These are phyloP conservation scores for Debaryomyces udenii DNA, from an alignment of 1,139 yeast genomes.

Conservation along the genomic window DNA sequence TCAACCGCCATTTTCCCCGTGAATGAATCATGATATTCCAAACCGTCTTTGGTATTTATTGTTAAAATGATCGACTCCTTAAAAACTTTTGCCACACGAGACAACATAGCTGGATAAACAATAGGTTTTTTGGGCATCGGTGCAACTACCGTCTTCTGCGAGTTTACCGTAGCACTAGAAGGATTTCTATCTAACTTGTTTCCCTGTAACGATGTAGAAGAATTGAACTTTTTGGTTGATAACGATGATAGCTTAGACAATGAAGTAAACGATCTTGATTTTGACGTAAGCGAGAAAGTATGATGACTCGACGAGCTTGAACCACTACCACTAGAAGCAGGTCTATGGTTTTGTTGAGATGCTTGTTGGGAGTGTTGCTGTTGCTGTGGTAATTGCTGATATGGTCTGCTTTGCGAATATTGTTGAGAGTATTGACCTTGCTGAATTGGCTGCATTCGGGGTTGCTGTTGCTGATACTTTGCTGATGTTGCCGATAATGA, in stretches of 20 bases:
- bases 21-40: conserved; percentile 91
- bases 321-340: conserved; percentile 24
- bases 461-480: conserved; percentile 20
- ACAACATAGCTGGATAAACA: conserved; percentile 87
- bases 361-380: conserved; percentile 14
- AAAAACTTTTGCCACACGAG: conserved; percentile 81
- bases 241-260: conserved; percentile 46
- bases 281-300: conserved; percentile 44
- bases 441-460: conserved; percentile 16
- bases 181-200: conserved; percentile 34
- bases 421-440: conserved; percentile 12
- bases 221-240: conserved; percentile 44
- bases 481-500: conserved; percentile 27
- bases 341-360: conserved; percentile 15
- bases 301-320: conserved; percentile 32
- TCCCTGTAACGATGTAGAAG: conserved; percentile 37
- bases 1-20: conserved; percentile 96
- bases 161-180: conserved; percentile 33
- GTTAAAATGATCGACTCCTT: conserved; percentile 71
- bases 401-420: conserved; percentile 9
- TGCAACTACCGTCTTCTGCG: conserved; percentile 42
- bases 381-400: conserved; percentile 6
- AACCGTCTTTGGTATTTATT: conserved; percentile 89
- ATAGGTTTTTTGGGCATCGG: conserved; percentile 56
- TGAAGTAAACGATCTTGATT: conserved; percentile 48